phyloP scores from a whole-genome alignment of 1,284 basidiomycete genomes.

The Heterobasidion irregulare region DNA sequence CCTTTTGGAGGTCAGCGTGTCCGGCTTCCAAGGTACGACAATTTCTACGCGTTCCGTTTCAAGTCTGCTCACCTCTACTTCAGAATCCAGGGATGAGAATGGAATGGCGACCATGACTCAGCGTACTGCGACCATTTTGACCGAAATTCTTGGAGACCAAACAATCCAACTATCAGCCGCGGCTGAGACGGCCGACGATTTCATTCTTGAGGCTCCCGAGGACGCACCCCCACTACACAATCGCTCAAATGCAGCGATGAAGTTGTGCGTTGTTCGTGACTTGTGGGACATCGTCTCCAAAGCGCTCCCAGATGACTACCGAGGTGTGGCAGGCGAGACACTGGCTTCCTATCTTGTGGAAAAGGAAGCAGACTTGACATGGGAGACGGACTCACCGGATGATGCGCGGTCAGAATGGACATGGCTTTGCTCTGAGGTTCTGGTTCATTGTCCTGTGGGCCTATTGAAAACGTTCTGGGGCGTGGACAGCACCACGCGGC shows the following conservation, averaged over 20 bases:
- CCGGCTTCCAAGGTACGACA: constrained; percentile 17
- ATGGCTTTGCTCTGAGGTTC: constrained; percentile 44
- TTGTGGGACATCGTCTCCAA: constrained; percentile 43
- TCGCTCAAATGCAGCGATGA: constrained; percentile 33
- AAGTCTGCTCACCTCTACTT: constrained; percentile 6
- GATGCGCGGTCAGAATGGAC: constrained; percentile 46
- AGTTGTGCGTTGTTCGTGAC: constrained; percentile 41
- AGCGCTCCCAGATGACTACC: constrained; percentile 31
- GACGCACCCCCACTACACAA: constrained; percentile 12
- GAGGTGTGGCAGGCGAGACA: constrained; percentile 32
- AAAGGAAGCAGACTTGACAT: constrained; percentile 37
- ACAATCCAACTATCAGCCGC: constrained; percentile 35
- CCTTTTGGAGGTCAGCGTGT: constrained; percentile 29
- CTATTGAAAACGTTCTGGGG: constrained; percentile 45
- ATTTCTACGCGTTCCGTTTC: background rate
- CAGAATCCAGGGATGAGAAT: constrained; percentile 24
- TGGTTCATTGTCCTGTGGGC: constrained; percentile 12
- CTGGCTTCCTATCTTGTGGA: constrained; percentile 41
- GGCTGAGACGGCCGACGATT: constrained; percentile 3
- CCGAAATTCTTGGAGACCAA: constrained; percentile 42
- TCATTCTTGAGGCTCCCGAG: constrained; percentile 6
- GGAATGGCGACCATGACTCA: constrained; percentile 30
- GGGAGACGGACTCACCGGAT: constrained; percentile 30
- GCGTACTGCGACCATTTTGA: constrained; percentile 33
- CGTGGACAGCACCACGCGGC: constrained; percentile 5